Percentiles rank a stretch among this genome's conserved stretches.
Evolutionary conservation across 768 basidiomycete genomes (phyloP).

Genomic region (Kwoniella dejecticola): DNA sequence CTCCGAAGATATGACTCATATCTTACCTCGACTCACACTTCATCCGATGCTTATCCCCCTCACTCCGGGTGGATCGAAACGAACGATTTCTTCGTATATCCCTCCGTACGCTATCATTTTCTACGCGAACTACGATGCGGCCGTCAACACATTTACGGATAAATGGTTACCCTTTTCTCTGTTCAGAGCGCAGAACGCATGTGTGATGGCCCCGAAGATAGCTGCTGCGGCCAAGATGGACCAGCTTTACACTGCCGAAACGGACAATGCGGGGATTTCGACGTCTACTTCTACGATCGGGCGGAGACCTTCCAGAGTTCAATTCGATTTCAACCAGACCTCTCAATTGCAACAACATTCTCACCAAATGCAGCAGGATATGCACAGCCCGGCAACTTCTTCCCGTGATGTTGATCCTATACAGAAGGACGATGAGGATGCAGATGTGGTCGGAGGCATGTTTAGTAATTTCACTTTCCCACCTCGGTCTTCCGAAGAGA

Average conservation of each 20-base stretch:
- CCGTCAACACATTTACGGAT: slow-evolving; percentile 52
- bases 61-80: slow-evolving; percentile 28
- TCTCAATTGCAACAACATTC: background rate
- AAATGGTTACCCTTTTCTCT: slow-evolving; percentile 55
- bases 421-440: background rate
- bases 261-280: background rate
- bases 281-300: background rate
- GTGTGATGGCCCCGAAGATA: slow-evolving; percentile 44
- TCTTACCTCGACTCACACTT: slow-evolving; percentile 50
- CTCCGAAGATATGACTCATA: slow-evolving; percentile 47
- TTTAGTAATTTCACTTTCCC: slow-evolving; percentile 31
- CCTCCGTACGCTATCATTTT: slow-evolving; percentile 54
- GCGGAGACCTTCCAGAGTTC: slow-evolving; percentile 52
- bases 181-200: slow-evolving; percentile 55
- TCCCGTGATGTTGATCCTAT: background rate
- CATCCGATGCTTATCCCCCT: slow-evolving; percentile 53
- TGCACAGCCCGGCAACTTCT: background rate
- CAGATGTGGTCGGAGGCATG: slow-evolving; percentile 1
- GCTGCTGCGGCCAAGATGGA: slow-evolving; percentile 23
- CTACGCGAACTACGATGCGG: slow-evolving; percentile 53
- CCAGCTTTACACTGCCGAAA: slow-evolving; percentile 11
- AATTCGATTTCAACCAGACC: slow-evolving; percentile 41
- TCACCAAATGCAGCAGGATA: background rate
- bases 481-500: slow-evolving; percentile 12
- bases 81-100: slow-evolving; percentile 24